These are phyloP conservation scores for Aspergillus viridinutans DNA, from an alignment of 2,329 filamentous ascomycete species.

Conservation along the genomic window DNA sequence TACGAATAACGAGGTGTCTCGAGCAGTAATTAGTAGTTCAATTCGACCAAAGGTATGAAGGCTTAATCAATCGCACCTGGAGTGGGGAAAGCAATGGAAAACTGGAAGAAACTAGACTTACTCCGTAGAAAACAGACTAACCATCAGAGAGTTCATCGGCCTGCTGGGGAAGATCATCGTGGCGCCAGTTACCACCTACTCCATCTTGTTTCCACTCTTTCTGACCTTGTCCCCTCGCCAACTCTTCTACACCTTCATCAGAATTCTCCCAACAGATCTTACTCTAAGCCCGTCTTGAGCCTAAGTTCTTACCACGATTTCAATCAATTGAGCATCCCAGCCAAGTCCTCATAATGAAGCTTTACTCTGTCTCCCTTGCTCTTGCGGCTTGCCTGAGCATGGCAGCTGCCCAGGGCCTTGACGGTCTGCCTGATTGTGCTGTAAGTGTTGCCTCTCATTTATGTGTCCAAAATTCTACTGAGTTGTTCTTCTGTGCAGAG, in stretches of 20 bases:
- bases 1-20: no score
- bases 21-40: no score
- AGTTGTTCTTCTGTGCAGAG: neutral
- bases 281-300: neutral
- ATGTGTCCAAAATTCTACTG: conserved; percentile 6
- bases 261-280: neutral
- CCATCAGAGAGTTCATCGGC: no score
- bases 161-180: neutral
- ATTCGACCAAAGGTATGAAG: neutral
- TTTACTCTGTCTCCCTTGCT: conserved; percentile 48
- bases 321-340: conserved; percentile 1
- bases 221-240: neutral
- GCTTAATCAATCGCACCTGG: neutral
- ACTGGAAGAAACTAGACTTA: no score
- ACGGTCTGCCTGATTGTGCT: conserved; percentile 50
- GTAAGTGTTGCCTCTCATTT: conserved; percentile 40
- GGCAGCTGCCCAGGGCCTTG: conserved; percentile 44
- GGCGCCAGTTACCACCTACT: neutral
- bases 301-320: neutral
- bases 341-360: conserved; percentile 44
- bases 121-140: no score
- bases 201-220: neutral
- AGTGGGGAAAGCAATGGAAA: no score
- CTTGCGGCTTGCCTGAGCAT: conserved; percentile 51
- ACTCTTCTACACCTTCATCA: neutral